Percentiles rank a stretch among this genome's conserved stretches.
phyloP scores from a whole-genome alignment of 2,329 filamentous ascomycete genomes.

The Paraphaeosphaeria minitans region DNA sequence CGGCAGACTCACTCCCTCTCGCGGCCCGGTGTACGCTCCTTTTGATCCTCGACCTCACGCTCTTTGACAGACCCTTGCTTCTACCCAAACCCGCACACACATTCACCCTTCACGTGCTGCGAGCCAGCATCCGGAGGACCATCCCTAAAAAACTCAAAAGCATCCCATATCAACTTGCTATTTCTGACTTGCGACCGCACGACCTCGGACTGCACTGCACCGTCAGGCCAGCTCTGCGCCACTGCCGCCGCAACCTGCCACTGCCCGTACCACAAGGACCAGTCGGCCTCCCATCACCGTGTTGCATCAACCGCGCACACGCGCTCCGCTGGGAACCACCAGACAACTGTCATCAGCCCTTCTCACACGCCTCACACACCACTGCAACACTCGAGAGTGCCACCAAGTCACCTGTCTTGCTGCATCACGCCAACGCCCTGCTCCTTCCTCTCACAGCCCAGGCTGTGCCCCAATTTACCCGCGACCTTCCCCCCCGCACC shows the following conservation, averaged over 20 bases:
- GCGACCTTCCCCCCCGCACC: slow-evolving; percentile 43
- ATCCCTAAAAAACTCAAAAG: slow-evolving; percentile 20
- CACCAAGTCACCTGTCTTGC: slow-evolving; percentile 21
- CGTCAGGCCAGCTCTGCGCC: slow-evolving; percentile 16
- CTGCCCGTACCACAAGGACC: slow-evolving; percentile 34
- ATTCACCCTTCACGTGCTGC: slow-evolving; percentile 27
- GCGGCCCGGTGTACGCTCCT: slow-evolving; percentile 48
- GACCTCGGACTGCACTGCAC: slow-evolving; percentile 6
- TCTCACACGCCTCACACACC: slow-evolving; percentile 27
- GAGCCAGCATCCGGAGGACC: slow-evolving; percentile 32
- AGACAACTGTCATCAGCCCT: slow-evolving; percentile 27
- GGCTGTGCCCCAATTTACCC: slow-evolving; percentile 40
- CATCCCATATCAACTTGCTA: slow-evolving; percentile 8
- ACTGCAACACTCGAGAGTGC: slow-evolving; percentile 23
- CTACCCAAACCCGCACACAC: not conserved
- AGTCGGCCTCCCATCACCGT: slow-evolving; percentile 27
- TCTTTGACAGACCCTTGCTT: slow-evolving; percentile 46
- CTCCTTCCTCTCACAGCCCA: slow-evolving; percentile 8
- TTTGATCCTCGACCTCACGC: slow-evolving; percentile 44
- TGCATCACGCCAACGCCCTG: slow-evolving; percentile 23
- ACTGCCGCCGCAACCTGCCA: slow-evolving; percentile 22
- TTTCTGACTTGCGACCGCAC: slow-evolving; percentile 12
- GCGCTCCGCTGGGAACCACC: slow-evolving; percentile 26
- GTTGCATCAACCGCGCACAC: slow-evolving; percentile 34
- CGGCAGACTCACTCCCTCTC: slow-evolving; percentile 32